These are phyloP conservation scores for Globisporangium okanoganense DNA, from an alignment of 352 stramenopile species.

Conservation along the genomic window DNA sequence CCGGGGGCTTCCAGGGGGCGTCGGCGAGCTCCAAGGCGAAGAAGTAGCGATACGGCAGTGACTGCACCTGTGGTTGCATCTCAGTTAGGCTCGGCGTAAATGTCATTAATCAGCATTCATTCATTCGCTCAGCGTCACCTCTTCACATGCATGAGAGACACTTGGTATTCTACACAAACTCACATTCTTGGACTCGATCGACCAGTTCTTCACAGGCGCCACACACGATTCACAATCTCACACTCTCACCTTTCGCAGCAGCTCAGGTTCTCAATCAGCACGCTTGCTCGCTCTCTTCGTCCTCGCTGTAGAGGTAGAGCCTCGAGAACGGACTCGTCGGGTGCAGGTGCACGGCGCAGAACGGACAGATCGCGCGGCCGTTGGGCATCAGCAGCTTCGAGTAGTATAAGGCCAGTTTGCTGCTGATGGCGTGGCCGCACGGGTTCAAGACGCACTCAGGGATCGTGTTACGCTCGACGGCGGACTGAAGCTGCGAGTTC, in stretches of 20 bases:
- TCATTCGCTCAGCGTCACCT: not conserved
- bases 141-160: not conserved
- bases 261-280: not conserved
- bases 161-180: slow-evolving; percentile 7
- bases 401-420: slow-evolving; percentile 59
- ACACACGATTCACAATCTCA: not conserved
- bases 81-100: not conserved
- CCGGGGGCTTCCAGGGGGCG: not conserved
- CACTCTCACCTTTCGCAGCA: not conserved
- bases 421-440: slow-evolving; percentile 76
- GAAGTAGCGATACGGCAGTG: slow-evolving; percentile 6
- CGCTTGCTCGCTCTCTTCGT: slow-evolving; percentile 35
- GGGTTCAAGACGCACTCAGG: slow-evolving; percentile 82
- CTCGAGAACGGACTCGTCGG: slow-evolving; percentile 54
- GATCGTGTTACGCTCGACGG: slow-evolving; percentile 49
- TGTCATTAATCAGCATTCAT: not conserved
- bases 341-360: slow-evolving; percentile 74
- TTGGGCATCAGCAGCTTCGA: slow-evolving; percentile 65
- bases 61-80: not conserved
- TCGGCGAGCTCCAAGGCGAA: slow-evolving; percentile 7
- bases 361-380: slow-evolving; percentile 72
- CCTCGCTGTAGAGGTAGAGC: slow-evolving; percentile 77
- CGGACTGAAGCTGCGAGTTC: slow-evolving; percentile 65
- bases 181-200: not conserved
- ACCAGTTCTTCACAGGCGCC: not conserved